These are phyloP conservation scores for Rosa lucieae DNA, from an alignment of 306 rosid genomes.

Conservation along the genomic window DNA sequence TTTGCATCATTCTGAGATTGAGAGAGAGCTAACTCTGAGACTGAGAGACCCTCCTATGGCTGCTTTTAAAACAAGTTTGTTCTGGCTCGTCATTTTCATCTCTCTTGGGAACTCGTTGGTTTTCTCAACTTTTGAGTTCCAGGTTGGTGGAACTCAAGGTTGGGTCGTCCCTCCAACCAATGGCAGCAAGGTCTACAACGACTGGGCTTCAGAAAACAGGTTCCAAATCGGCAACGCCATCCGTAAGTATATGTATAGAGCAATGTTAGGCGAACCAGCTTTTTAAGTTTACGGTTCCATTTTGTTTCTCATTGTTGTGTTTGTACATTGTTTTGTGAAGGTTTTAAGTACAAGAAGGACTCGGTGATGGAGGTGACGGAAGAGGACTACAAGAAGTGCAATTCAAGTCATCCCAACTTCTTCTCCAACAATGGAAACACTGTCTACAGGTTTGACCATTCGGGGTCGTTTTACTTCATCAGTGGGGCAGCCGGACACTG, in stretches of 20 bases:
- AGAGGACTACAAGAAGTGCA: conserved; percentile 58
- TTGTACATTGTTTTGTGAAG: conserved; percentile 24
- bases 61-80: neutral
- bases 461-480: conserved; percentile 78
- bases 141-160: conserved; percentile 68
- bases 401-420: conserved; percentile 67
- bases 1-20: neutral
- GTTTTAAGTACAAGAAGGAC: conserved; percentile 69
- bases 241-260: conserved; percentile 36
- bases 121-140: conserved; percentile 50
- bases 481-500: conserved; percentile 85
- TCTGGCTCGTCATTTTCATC: conserved; percentile 10
- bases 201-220: conserved; percentile 82
- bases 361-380: conserved; percentile 79
- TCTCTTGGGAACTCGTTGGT: conserved; percentile 24
- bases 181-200: conserved; percentile 58
- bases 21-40: neutral
- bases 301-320: neutral
- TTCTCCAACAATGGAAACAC: conserved; percentile 69
- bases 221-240: conserved; percentile 64
- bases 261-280: neutral
- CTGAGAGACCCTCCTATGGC: conserved; percentile 5
- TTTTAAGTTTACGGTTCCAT: neutral
- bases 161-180: conserved; percentile 77
- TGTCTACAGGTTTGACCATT: conserved; percentile 39